phyloP scores from a whole-genome alignment of 768 basidiomycete genomes.

The Tylopilus rubrobrunneus region DNA sequence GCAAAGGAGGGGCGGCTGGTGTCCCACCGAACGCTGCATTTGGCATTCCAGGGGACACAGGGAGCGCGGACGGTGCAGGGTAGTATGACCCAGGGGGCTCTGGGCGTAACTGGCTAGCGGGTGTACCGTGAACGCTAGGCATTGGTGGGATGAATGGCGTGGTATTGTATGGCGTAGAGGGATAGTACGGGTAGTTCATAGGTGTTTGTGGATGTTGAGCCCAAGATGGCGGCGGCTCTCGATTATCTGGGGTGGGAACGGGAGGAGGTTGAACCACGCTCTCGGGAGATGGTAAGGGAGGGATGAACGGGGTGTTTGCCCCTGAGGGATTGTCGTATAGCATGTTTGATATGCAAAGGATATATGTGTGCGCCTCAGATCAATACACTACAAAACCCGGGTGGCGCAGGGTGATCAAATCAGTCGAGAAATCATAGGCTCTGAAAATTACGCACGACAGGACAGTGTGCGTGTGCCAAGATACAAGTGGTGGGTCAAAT shows the following conservation, averaged over 20 bases:
- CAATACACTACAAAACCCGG: conserved; percentile 22
- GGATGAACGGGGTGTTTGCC: conserved; percentile 36
- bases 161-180: conserved; percentile 24
- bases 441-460: conserved; percentile 12
- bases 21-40: conserved; percentile 6
- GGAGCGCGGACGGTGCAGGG: conserved; percentile 29
- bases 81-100: conserved; percentile 32
- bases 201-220: conserved; percentile 31
- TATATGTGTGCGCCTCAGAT: conserved; percentile 22
- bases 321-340: conserved; percentile 32
- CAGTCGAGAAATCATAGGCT: not conserved
- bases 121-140: conserved; percentile 26
- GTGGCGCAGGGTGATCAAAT: not conserved
- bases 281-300: conserved; percentile 36
- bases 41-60: conserved; percentile 17
- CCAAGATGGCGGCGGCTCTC: conserved; percentile 34
- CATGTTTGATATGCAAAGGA: conserved; percentile 19
- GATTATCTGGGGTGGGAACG: conserved; percentile 29
- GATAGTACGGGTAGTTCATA: conserved; percentile 38
- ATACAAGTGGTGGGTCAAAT: conserved; percentile 8
- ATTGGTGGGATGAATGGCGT: conserved; percentile 34
- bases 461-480: not conserved
- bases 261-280: conserved; percentile 32
- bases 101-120: conserved; percentile 16
- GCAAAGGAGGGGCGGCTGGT: conserved; percentile 3